phyloP scores from a whole-genome alignment of 805 yeast species.

The Yarrowia alimentaria region DNA sequence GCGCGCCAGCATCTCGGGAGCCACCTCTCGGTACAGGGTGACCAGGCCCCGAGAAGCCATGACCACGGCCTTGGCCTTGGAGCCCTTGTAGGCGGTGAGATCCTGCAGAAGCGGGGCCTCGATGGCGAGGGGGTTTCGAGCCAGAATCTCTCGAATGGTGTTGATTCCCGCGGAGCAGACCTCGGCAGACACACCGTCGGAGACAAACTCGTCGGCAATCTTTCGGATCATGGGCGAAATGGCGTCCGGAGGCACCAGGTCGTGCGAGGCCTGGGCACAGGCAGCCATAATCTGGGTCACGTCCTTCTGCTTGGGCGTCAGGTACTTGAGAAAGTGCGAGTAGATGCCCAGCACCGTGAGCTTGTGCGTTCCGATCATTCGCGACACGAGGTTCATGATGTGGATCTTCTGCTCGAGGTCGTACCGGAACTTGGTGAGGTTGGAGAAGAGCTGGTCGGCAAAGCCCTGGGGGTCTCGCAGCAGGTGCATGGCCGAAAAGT shows the following conservation, averaged over 20 bases:
- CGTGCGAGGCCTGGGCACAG: constrained; percentile 94
- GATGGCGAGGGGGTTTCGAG: constrained; percentile 93
- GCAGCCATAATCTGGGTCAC: constrained; percentile 98
- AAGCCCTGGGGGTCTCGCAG: constrained; percentile 97
- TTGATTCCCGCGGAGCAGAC: constrained; percentile 98
- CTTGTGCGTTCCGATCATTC: constrained; percentile 93
- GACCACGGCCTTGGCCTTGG: constrained; percentile 89
- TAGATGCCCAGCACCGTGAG: constrained; percentile 85
- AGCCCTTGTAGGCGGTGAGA: constrained; percentile 83
- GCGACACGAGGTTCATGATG: constrained; percentile 80
- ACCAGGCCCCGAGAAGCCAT: constrained; percentile 91
- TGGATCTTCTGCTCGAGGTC: constrained; percentile 85
- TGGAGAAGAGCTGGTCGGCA: constrained; percentile 80
- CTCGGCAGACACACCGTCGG: constrained; percentile 97
- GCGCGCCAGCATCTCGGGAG: constrained; percentile 88
- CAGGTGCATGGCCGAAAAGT: constrained; percentile 91
- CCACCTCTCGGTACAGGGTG: constrained; percentile 84
- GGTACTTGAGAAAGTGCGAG: constrained; percentile 80
- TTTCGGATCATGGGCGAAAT: constrained; percentile 78
- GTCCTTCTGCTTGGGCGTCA: constrained; percentile 90
- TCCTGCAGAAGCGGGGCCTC: constrained; percentile 87
- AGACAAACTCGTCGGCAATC: constrained; percentile 94
- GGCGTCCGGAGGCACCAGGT: constrained; percentile 93
- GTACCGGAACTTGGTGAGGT: constrained; percentile 69
- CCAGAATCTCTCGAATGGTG: constrained; percentile 86